phyloP scores from a whole-genome alignment of 805 yeast species.

The Zygosaccharomyces siamensis region DNA sequence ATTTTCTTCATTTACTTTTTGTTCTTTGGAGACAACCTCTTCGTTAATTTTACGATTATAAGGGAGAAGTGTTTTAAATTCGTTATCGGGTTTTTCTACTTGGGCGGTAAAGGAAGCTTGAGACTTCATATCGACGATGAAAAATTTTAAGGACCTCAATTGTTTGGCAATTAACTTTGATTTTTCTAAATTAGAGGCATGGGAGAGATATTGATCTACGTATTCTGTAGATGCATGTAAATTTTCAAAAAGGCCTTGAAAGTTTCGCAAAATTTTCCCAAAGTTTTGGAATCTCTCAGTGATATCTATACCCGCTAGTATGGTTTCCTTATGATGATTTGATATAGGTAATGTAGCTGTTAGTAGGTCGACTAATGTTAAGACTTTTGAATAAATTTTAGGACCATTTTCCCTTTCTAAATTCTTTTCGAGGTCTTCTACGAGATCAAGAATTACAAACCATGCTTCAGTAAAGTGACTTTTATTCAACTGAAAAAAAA shows the following conservation, averaged over 20 bases:
- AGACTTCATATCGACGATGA: constrained; percentile 45
- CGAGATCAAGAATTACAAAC: constrained; percentile 21
- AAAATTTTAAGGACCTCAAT: constrained; percentile 45
- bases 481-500: constrained; percentile 49
- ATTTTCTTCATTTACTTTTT: constrained; percentile 34
- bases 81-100: not conserved
- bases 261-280: constrained; percentile 32
- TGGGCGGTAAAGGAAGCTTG: constrained; percentile 5
- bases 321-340: constrained; percentile 38
- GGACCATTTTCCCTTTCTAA: constrained; percentile 18
- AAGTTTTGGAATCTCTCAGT: constrained; percentile 36
- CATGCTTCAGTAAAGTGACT: constrained; percentile 46
- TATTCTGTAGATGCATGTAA: constrained; percentile 32
- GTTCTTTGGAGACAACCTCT: constrained; percentile 19
- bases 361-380: constrained; percentile 41
- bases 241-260: constrained; percentile 41
- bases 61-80: constrained; percentile 1
- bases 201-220: constrained; percentile 45
- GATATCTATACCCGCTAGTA: constrained; percentile 36
- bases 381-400: constrained; percentile 18
- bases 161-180: constrained; percentile 54
- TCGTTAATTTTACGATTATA: not conserved
- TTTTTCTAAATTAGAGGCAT: constrained; percentile 48
- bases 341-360: constrained; percentile 51
- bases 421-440: constrained; percentile 22